These are phyloP conservation scores for Chytriomyces confervae DNA, from an alignment of 192 early-diverging fungal species.

Conservation along the genomic window DNA sequence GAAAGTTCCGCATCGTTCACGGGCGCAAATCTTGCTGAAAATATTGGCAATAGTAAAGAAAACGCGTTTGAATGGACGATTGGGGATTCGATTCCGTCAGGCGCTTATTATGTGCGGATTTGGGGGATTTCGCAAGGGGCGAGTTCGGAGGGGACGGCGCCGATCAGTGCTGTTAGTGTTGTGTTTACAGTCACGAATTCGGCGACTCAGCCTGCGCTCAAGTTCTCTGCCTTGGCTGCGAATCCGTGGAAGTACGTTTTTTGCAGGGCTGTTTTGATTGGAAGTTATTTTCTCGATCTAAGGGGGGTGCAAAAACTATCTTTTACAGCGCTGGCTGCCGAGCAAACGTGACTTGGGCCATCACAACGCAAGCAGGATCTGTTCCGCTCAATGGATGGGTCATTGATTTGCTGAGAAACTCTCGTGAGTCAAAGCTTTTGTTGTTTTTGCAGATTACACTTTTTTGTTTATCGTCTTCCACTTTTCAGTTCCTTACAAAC, in stretches of 20 bases:
- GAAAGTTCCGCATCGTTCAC: background rate
- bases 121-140: slow-evolving; percentile 11
- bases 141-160: background rate
- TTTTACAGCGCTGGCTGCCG: slow-evolving; percentile 8
- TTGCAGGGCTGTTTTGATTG: background rate
- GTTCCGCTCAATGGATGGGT: slow-evolving; percentile 9
- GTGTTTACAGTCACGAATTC: slow-evolving; percentile 25
- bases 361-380: background rate
- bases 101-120: slow-evolving; percentile 10
- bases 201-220: background rate
- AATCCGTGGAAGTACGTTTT: slow-evolving; percentile 2
- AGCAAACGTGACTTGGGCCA: slow-evolving; percentile 24
- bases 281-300: background rate
- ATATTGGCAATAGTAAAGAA: background rate
- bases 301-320: too few species aligned
- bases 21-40: background rate
- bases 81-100: slow-evolving; percentile 7
- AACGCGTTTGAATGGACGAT: background rate
- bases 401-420: slow-evolving; percentile 25
- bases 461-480: background rate
- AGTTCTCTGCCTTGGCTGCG: slow-evolving; percentile 15
- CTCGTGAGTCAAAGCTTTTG: background rate
- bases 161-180: slow-evolving; percentile 8
- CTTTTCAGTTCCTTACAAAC: slow-evolving; percentile 1
- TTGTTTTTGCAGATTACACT: background rate